phyloP scores from a whole-genome alignment of 192 early-diverging fungal species.

The Coemansia sp. region DNA sequence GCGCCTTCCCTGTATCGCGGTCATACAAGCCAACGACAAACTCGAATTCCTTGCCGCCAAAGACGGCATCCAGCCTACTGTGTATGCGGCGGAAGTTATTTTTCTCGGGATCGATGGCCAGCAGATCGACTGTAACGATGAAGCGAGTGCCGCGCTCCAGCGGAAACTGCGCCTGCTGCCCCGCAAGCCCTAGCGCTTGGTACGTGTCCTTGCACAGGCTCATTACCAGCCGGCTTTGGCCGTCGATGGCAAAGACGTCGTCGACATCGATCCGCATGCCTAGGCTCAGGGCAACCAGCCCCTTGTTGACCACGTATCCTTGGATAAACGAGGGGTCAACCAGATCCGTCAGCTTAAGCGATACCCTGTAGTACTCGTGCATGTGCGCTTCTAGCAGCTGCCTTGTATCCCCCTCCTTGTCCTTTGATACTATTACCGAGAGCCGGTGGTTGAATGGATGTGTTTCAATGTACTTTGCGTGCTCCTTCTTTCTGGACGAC shows the following conservation, averaged over 20 bases:
- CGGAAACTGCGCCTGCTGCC: slow-evolving; percentile 32
- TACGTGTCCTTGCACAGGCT: slow-evolving; percentile 54
- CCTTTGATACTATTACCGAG: slow-evolving; percentile 14
- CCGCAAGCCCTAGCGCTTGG: slow-evolving; percentile 32
- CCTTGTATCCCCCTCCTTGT: neutral
- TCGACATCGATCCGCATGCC: slow-evolving; percentile 29
- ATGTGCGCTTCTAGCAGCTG: slow-evolving; percentile 2
- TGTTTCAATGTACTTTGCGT: slow-evolving; percentile 26
- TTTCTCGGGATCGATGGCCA: slow-evolving; percentile 17
- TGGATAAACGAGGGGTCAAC: slow-evolving; percentile 43
- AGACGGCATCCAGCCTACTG: slow-evolving; percentile 19
- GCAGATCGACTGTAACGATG: slow-evolving; percentile 33
- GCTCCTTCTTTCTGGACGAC: slow-evolving; percentile 38
- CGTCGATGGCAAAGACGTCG: slow-evolving; percentile 55
- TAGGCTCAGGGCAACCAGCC: slow-evolving; percentile 26
- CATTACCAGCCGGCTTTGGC: slow-evolving; percentile 29
- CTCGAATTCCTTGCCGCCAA: slow-evolving; percentile 16
- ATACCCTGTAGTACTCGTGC: slow-evolving; percentile 24
- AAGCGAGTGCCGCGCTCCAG: slow-evolving; percentile 37
- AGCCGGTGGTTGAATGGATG: slow-evolving; percentile 52
- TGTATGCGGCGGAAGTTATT: slow-evolving; percentile 44
- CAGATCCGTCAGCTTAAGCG: slow-evolving; percentile 33
- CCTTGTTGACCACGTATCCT: slow-evolving; percentile 14
- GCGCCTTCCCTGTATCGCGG: slow-evolving; percentile 13
- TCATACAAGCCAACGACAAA: slow-evolving; percentile 33